These are phyloP conservation scores for Phytophthora boehmeriae DNA, from an alignment of 352 stramenopile genomes.

Conservation along the genomic window DNA sequence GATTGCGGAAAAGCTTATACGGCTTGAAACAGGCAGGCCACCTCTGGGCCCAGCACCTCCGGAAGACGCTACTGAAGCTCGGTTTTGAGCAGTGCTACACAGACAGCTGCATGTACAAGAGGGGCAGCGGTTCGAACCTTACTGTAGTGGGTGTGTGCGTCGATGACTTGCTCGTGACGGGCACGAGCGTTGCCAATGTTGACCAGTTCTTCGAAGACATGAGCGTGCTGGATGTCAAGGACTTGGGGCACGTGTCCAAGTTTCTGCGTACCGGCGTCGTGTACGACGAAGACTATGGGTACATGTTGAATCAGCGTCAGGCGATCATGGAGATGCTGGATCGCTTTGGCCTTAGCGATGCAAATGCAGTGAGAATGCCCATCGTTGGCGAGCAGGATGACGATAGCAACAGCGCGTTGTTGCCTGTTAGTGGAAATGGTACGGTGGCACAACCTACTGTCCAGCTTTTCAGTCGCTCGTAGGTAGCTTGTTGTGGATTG, in stretches of 20 bases:
- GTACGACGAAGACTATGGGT: constrained; percentile 4
- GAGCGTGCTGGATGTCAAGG: neutral
- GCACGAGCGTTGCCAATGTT: neutral
- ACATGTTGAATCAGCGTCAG: neutral
- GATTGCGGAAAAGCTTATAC: neutral
- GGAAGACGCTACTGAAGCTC: neutral
- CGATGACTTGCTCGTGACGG: constrained; percentile 11
- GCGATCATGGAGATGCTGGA: constrained; percentile 3
- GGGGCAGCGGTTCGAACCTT: neutral
- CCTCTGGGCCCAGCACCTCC: neutral
- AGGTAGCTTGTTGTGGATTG: constrained; percentile 5
- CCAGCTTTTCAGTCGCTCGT: constrained; percentile 9
- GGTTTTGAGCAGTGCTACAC: neutral
- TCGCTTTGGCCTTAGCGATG: neutral
- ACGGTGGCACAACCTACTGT: neutral
- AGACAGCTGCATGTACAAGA: neutral
- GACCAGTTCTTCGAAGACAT: constrained; percentile 9
- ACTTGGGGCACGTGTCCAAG: constrained; percentile 2
- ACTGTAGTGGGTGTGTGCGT: neutral
- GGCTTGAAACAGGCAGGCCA: too few species aligned
- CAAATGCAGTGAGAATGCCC: neutral
- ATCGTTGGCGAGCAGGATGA: neutral
- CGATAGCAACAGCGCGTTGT: neutral
- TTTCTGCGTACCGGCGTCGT: constrained; percentile 5
- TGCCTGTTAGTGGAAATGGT: too few species aligned